phyloP scores from a whole-genome alignment of 2,329 filamentous ascomycete genomes.

The Dryadomyces quercus-mongolicae region DNA sequence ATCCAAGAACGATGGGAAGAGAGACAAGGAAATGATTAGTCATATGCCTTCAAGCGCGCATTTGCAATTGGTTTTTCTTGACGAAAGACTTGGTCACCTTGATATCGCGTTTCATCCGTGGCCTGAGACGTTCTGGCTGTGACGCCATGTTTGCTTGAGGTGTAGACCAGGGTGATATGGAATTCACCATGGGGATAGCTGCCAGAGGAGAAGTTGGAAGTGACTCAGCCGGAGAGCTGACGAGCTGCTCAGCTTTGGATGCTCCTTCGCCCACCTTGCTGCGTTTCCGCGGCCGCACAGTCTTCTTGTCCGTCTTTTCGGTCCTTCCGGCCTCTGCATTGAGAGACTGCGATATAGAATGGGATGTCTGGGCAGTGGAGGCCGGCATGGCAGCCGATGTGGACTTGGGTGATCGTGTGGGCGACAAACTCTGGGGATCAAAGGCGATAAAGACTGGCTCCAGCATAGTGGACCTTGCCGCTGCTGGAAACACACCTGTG shows the following conservation, averaged over 20 bases:
- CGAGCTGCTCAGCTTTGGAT: too few species aligned
- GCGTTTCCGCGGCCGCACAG: neutral
- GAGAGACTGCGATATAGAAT: too few species aligned
- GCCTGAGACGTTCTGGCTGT: neutral
- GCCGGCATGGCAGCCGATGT: too few species aligned
- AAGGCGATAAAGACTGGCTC: neutral
- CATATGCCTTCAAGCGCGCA: too few species aligned
- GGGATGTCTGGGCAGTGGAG: too few species aligned
- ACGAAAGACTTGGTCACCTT: neutral
- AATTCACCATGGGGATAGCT: neutral
- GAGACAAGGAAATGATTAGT: neutral
- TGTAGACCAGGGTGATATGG: neutral
- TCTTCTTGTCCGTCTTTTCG: neutral
- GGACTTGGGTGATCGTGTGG: too few species aligned
- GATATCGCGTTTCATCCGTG: neutral
- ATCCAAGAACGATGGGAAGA: neutral
- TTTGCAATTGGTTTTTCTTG: too few species aligned
- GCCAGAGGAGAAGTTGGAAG: neutral
- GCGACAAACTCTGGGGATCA: neutral
- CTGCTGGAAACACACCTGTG: too few species aligned
- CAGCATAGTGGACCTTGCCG: too few species aligned
- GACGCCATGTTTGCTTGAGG: neutral
- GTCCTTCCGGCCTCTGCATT: neutral
- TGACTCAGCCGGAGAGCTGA: too few species aligned
- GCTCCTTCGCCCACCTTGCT: neutral